A percentile compares a stretch with the other conserved stretches of the same genome.
Evolutionary conservation across 2,329 filamentous ascomycete species (phyloP).

Genomic region (Pseudogymnoascus sp.): DNA sequence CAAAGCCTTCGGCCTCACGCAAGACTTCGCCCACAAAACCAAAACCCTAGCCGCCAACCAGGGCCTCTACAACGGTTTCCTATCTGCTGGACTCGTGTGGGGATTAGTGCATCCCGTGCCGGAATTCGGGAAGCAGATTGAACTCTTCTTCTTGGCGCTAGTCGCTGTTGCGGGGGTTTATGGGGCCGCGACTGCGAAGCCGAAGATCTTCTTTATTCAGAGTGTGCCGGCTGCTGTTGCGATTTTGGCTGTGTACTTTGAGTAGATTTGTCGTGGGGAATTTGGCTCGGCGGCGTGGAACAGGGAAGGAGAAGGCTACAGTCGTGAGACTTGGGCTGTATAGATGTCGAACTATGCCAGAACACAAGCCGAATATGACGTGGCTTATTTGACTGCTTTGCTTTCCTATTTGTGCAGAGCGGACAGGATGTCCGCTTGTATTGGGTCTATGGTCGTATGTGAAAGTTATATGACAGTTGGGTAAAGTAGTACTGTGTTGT

Average conservation of each 20-base stretch:
- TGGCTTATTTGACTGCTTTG: no score
- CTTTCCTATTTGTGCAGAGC: no score
- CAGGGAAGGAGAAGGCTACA: background rate
- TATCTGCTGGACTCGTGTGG: slow-evolving; percentile 42
- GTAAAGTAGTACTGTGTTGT: no score
- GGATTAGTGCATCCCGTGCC: slow-evolving; percentile 37
- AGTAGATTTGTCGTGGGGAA: background rate
- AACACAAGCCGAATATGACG: no score
- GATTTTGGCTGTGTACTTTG: slow-evolving; percentile 23
- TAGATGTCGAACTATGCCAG: no score
- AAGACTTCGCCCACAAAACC: slow-evolving; percentile 39
- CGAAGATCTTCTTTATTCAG: slow-evolving; percentile 38
- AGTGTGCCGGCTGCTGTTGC: slow-evolving; percentile 30
- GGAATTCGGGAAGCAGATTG: slow-evolving; percentile 35
- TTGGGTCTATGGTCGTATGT: no score
- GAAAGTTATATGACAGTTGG: no score
- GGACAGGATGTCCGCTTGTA: no score
- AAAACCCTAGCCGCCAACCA: slow-evolving; percentile 41
- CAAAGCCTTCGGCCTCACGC: slow-evolving; percentile 35
- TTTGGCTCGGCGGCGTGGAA: background rate
- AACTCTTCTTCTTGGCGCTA: slow-evolving; percentile 40
- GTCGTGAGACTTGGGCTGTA: background rate
- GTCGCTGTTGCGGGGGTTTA: slow-evolving; percentile 38
- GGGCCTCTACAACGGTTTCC: slow-evolving; percentile 45
- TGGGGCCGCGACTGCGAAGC: slow-evolving; percentile 35